phyloP scores from a whole-genome alignment of 1,284 basidiomycete genomes.

The Ganoderma multipileum region DNA sequence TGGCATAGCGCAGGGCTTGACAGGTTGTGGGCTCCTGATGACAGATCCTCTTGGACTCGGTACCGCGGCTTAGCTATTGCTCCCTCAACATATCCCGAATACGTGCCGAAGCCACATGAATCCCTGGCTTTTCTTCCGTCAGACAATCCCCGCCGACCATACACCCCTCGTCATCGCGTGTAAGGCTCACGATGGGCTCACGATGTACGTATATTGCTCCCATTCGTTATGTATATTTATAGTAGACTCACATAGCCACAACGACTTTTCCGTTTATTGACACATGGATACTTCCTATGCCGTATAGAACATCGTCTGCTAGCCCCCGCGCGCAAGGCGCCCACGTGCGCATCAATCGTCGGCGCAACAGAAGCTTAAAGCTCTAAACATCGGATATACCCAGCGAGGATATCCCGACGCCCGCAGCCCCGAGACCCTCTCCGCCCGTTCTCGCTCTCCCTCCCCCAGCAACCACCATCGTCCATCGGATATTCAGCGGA shows the following conservation, averaged over 20 bases:
- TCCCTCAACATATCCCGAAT: background rate
- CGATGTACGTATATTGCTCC: background rate
- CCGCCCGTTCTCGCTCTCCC: background rate
- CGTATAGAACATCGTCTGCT: background rate
- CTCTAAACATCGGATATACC: constrained; percentile 30
- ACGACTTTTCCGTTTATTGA: constrained; percentile 3
- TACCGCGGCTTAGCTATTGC: background rate
- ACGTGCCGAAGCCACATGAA: background rate
- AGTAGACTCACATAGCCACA: background rate
- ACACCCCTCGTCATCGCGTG: background rate
- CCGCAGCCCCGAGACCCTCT: constrained; percentile 12
- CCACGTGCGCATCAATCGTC: constrained; percentile 7
- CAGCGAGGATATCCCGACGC: constrained; percentile 29
- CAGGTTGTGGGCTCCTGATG: background rate
- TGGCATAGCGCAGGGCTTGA: background rate
- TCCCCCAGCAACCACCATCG: background rate
- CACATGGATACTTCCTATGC: background rate
- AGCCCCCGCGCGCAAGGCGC: background rate
- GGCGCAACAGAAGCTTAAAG: constrained; percentile 17
- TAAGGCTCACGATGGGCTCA: background rate
- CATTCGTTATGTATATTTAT: background rate
- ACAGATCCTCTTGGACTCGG: background rate
- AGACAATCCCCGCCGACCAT: background rate
- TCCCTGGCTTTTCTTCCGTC: background rate
- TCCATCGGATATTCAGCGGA: constrained; percentile 27